Percentiles rank a stretch among this genome's conserved stretches.
Conservation (phyloP, 2,329 filamentous ascomycete genomes). For the Aspergillus tamarii region DNA sequence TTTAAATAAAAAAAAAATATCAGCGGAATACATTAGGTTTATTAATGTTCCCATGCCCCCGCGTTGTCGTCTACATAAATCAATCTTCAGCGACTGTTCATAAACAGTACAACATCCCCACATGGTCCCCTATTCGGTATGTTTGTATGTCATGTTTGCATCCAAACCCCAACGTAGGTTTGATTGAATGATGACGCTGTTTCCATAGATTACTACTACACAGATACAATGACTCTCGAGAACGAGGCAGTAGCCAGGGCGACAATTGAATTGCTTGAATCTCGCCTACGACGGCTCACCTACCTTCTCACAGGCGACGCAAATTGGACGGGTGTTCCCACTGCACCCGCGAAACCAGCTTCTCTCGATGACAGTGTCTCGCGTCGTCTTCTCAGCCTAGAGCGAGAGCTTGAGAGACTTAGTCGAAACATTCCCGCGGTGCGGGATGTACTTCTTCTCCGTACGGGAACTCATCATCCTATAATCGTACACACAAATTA, state of each 20-base stretch:
- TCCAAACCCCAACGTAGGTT: neutral
- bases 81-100: neutral
- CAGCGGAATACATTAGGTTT: neutral
- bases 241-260: constrained; percentile 41
- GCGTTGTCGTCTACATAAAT: neutral
- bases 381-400: constrained; percentile 42
- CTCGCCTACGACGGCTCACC: constrained; percentile 47
- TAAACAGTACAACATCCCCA: constrained; percentile 1
- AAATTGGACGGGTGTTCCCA: constrained; percentile 44
- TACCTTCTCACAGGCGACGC: constrained; percentile 49
- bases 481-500: constrained; percentile 1
- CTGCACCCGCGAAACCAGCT: constrained; percentile 36
- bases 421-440: constrained; percentile 42
- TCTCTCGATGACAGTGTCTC: constrained; percentile 43
- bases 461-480: constrained; percentile 30
- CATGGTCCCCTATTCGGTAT: neutral
- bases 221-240: constrained; percentile 35
- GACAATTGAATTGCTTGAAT: constrained; percentile 49
- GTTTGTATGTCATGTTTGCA: constrained; percentile 24
- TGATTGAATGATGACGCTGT: neutral
- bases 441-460: constrained; percentile 46
- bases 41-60: neutral
- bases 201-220: neutral
- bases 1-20: too few species aligned
- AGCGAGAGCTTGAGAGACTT: constrained; percentile 43